Evolutionary conservation across 352 stramenopile genomes (phyloP).

Genomic region (Globisporangium takayamanum): DNA sequence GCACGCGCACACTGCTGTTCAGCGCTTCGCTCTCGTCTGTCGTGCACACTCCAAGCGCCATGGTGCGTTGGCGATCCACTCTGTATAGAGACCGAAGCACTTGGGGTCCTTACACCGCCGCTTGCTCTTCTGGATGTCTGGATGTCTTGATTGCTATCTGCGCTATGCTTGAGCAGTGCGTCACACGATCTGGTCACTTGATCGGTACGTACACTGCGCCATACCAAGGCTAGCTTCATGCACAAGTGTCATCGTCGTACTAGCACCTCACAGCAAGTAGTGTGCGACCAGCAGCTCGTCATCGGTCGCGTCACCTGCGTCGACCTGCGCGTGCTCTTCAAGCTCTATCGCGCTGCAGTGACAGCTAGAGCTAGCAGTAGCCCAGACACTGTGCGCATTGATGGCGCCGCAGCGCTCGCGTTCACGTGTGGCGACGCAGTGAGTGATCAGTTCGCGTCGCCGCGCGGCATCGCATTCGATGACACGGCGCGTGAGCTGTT

Average conservation of each 20-base stretch:
- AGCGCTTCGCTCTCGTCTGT: constrained; percentile 13
- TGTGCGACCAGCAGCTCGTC: constrained; percentile 26
- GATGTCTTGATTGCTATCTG: neutral
- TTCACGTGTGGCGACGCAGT: constrained; percentile 1
- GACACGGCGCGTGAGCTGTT: constrained; percentile 54
- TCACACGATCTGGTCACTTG: constrained; percentile 14
- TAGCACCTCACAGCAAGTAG: constrained; percentile 7
- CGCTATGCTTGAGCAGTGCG: neutral
- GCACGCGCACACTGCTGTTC: constrained; percentile 19
- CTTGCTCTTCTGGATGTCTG: neutral
- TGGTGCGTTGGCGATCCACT: constrained; percentile 6
- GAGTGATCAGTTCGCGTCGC: constrained; percentile 6
- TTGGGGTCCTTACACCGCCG: neutral
- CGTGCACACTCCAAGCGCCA: constrained; percentile 14
- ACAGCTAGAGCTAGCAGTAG: neutral
- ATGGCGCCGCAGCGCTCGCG: constrained; percentile 1
- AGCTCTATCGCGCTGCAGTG: constrained; percentile 12
- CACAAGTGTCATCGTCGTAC: neutral
- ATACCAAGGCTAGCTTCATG: neutral
- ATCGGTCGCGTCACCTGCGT: constrained; percentile 15
- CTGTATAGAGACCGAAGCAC: neutral
- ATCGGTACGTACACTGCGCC: constrained; percentile 8
- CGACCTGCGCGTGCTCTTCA: constrained; percentile 30
- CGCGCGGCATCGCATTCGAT: constrained; percentile 36
- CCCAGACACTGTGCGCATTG: neutral